Evolutionary conservation across 768 basidiomycete species (phyloP).

Genomic region (Boletus vinaceobasis): DNA sequence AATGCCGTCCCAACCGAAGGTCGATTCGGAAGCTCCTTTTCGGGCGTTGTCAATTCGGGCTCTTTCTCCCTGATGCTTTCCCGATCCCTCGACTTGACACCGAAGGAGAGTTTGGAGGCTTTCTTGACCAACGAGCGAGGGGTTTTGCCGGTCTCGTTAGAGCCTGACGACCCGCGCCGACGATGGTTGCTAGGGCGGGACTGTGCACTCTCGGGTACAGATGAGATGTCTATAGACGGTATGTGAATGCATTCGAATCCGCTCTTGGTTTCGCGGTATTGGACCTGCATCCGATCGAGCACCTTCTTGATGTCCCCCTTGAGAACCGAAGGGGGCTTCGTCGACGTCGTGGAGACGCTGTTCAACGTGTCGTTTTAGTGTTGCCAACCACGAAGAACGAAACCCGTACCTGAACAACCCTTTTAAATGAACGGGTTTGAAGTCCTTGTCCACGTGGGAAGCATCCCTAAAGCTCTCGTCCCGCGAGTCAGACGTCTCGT

Average conservation of each 20-base stretch:
- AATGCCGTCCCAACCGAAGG: constrained; percentile 47
- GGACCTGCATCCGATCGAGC: constrained; percentile 91
- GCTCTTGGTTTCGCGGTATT: constrained; percentile 83
- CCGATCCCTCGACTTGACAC: constrained; percentile 52
- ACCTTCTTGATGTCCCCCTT: constrained; percentile 83
- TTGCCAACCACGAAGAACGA: neutral
- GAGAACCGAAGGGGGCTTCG: constrained; percentile 76
- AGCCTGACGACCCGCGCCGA: constrained; percentile 46
- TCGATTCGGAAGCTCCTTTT: constrained; percentile 46
- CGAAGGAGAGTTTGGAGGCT: constrained; percentile 76
- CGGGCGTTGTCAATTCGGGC: constrained; percentile 34
- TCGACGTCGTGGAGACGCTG: constrained; percentile 93
- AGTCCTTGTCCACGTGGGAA: constrained; percentile 62
- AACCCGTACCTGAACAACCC: constrained; percentile 80
- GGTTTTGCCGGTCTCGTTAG: constrained; percentile 49
- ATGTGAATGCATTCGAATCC: constrained; percentile 97
- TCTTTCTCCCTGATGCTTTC: constrained; percentile 46
- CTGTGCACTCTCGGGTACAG: constrained; percentile 49
- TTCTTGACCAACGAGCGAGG: constrained; percentile 65
- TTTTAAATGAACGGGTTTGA: constrained; percentile 94
- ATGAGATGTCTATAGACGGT: constrained; percentile 88
- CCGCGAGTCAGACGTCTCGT: constrained; percentile 29
- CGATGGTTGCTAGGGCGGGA: constrained; percentile 35
- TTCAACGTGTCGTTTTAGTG: neutral
- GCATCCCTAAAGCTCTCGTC: constrained; percentile 48